phyloP scores from a whole-genome alignment of 805 yeast species.

The Jamesozyma piceae region DNA sequence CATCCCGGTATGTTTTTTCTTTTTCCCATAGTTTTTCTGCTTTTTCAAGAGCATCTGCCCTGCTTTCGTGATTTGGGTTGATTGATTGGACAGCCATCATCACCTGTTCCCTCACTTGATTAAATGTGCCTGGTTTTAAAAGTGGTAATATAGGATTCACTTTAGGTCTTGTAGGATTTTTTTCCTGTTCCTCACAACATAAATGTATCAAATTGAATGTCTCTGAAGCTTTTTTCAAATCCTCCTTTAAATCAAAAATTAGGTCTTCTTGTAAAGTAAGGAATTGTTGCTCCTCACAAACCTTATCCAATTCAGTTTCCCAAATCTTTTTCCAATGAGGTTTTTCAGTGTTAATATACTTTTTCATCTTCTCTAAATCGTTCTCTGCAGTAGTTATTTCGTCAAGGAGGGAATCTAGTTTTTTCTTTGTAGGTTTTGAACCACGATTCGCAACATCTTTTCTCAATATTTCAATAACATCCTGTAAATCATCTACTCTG shows the following conservation, averaged over 20 bases:
- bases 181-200: conserved; percentile 70
- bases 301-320: conserved; percentile 83
- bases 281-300: conserved; percentile 90
- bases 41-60: conserved; percentile 80
- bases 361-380: conserved; percentile 45
- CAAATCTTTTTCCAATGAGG: conserved; percentile 84
- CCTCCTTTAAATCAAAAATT: conserved; percentile 69
- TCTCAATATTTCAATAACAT: conserved; percentile 76
- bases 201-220: conserved; percentile 74
- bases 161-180: conserved; percentile 39
- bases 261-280: conserved; percentile 84
- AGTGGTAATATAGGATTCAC: conserved; percentile 34
- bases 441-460: conserved; percentile 90
- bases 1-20: conserved; percentile 48
- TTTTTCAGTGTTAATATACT: conserved; percentile 59
- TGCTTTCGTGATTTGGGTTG: conserved; percentile 71
- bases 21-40: conserved; percentile 75
- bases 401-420: conserved; percentile 52
- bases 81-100: conserved; percentile 69
- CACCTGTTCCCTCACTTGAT: conserved; percentile 63
- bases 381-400: conserved; percentile 53
- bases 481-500: conserved; percentile 84
- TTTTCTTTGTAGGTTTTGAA: conserved; percentile 68
- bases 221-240: conserved; percentile 67
- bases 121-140: conserved; percentile 56